These are phyloP conservation scores for Prunus armeniaca DNA, from an alignment of 306 rosid species.

Conservation along the genomic window DNA sequence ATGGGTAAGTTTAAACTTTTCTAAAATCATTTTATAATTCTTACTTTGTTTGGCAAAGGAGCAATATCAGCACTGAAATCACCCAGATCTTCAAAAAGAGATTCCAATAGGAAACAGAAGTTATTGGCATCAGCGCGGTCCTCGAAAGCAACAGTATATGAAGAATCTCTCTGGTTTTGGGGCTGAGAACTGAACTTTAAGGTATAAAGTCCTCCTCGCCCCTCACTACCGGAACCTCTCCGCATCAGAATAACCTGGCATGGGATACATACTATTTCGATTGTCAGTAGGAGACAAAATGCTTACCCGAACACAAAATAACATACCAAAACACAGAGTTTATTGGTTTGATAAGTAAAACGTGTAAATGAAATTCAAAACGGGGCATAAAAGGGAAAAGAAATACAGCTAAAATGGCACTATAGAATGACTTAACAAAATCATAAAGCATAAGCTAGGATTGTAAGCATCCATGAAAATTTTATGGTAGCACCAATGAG, in stretches of 20 bases:
- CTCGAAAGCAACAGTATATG: conserved; percentile 74
- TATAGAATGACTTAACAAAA: neutral
- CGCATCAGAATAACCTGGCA: conserved; percentile 65
- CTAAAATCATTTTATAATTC: conserved; percentile 13
- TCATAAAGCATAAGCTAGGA: neutral
- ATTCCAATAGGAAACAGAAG: conserved; percentile 69
- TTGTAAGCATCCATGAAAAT: neutral
- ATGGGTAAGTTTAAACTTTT: neutral
- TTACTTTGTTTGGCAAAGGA: conserved; percentile 69
- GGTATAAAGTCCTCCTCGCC: conserved; percentile 54
- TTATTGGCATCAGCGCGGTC: conserved; percentile 70
- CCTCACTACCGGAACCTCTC: conserved; percentile 47
- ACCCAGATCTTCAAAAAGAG: conserved; percentile 65
- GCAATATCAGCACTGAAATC: conserved; percentile 58
- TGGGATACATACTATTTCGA: conserved; percentile 15
- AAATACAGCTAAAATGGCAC: neutral
- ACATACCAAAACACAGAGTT: neutral
- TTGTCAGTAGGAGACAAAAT: conserved; percentile 22
- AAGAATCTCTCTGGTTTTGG: conserved; percentile 33
- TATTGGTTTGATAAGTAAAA: neutral
- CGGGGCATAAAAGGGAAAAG: neutral
- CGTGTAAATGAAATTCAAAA: neutral
- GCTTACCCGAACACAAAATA: neutral
- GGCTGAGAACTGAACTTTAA: conserved; percentile 38
- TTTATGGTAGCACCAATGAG: neutral